Percentiles rank a stretch among this genome's conserved stretches.
Evolutionary conservation across 805 yeast genomes (phyloP).

Genomic region (Kodamaea neixiangensis): DNA sequence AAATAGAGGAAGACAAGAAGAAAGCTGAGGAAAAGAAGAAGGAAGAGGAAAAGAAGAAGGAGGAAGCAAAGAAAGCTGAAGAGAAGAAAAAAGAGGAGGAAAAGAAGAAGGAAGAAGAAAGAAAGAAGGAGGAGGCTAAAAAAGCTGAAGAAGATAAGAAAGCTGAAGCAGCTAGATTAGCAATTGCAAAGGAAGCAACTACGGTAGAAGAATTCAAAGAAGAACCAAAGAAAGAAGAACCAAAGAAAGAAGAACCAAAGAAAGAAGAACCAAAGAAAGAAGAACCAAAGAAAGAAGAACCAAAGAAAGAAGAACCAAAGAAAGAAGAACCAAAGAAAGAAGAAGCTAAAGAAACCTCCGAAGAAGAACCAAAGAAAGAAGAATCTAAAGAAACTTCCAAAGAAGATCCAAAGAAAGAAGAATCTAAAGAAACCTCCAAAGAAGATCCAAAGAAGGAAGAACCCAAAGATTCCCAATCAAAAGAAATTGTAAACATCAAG

Average conservation of each 20-base stretch:
- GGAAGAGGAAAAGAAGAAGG: slow-evolving; percentile 9
- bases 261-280: slow-evolving; percentile 1
- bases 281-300: slow-evolving; percentile 2
- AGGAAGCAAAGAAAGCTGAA: slow-evolving; percentile 13
- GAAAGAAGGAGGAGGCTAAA: slow-evolving; percentile 10
- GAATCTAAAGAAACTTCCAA: not conserved
- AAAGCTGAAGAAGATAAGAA: slow-evolving; percentile 4
- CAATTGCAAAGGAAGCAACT: no score
- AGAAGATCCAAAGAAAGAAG: no score
- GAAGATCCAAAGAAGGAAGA: no score
- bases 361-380: not conserved
- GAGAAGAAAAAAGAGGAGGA: slow-evolving; percentile 13
- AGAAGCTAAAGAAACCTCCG: not conserved
- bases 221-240: slow-evolving; percentile 10
- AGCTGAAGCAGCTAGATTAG: slow-evolving; percentile 10
- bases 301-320: slow-evolving; percentile 9
- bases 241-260: not conserved
- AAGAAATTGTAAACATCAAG: no score
- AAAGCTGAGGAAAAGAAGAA: slow-evolving; percentile 11
- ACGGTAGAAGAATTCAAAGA: slow-evolving; percentile 13
- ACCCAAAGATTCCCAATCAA: no score
- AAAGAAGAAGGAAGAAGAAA: slow-evolving; percentile 11
- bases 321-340: not conserved
- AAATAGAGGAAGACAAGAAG: slow-evolving; percentile 5
- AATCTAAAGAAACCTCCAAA: no score